phyloP scores from a whole-genome alignment of 768 basidiomycete genomes.

The Asterophora lycoperdoides region DNA sequence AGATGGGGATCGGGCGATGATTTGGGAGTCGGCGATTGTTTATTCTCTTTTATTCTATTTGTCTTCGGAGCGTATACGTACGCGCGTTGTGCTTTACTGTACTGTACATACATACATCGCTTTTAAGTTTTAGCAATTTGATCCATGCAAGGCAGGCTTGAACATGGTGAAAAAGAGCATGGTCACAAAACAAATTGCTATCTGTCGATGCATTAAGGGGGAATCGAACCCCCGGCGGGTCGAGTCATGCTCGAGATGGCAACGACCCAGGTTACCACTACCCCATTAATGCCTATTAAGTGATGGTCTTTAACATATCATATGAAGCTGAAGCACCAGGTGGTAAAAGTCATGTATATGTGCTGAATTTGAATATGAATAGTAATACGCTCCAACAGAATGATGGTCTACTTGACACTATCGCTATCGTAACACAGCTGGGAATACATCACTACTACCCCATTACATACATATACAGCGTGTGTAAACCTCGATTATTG shows the following conservation, averaged over 20 bases:
- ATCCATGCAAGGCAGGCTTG: neutral
- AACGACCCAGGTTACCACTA: constrained; percentile 13
- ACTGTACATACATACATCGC: constrained; percentile 11
- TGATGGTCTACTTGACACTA: no score
- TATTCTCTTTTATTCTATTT: constrained; percentile 17
- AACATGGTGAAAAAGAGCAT: neutral
- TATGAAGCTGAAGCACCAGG: no score
- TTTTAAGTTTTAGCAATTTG: no score
- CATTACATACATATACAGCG: neutral
- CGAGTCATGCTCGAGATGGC: constrained; percentile 30
- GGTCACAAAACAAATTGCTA: neutral
- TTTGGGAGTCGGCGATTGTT: constrained; percentile 20
- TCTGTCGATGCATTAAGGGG: constrained; percentile 81
- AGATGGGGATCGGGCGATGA: constrained; percentile 77
- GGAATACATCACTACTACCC: constrained; percentile 12
- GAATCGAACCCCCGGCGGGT: constrained; percentile 90
- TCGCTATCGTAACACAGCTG: no score
- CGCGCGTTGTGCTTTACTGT: constrained; percentile 6
- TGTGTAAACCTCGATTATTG: no score
- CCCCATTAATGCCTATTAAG: constrained; percentile 13
- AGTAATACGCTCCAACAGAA: no score
- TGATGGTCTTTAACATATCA: no score
- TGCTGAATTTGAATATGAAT: no score
- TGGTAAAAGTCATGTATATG: no score
- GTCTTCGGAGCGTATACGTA: neutral